Percentiles rank a stretch among this genome's conserved stretches.
Conservation (phyloP, 805 yeast species). For the Ogataea nakhonphanomensis region DNA sequence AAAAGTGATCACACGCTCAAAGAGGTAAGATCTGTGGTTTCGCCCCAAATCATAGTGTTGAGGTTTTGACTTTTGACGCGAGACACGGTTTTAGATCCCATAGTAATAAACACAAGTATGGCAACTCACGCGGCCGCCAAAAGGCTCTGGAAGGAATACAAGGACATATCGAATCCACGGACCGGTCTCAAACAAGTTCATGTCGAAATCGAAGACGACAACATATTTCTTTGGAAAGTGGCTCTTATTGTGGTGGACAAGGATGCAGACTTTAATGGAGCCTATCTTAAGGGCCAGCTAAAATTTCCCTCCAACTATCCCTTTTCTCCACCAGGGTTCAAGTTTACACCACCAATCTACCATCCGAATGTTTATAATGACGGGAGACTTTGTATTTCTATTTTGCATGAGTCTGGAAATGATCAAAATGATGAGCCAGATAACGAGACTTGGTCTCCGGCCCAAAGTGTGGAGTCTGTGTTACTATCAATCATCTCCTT, state of each 20-base stretch:
- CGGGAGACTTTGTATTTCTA: conserved; percentile 91
- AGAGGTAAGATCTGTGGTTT: conserved; percentile 8
- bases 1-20: conserved; percentile 13
- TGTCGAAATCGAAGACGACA: conserved; percentile 50
- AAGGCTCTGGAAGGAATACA: conserved; percentile 85
- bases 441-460: conserved; percentile 93
- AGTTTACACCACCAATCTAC: conserved; percentile 91
- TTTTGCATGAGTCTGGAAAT: conserved; percentile 79
- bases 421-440: conserved; percentile 93
- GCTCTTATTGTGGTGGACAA: conserved; percentile 90
- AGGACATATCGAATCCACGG: conserved; percentile 90
- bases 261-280: conserved; percentile 91
- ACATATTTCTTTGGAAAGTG: conserved; percentile 69
- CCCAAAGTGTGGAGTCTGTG: conserved; percentile 91
- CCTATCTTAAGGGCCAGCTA: conserved; percentile 91
- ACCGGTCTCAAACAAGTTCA: conserved; percentile 46
- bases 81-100: neutral
- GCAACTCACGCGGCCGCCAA: conserved; percentile 57
- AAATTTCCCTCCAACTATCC: conserved; percentile 91
- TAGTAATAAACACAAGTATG: conserved; percentile 4
- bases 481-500: conserved; percentile 85
- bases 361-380: conserved; percentile 96
- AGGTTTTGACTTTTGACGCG: neutral
- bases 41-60: conserved; percentile 2
- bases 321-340: conserved; percentile 86